A percentile compares a stretch with the other conserved stretches of the same genome.
Evolutionary conservation across 2,329 filamentous ascomycete genomes (phyloP).

Genomic region (Huntiella decipiens): DNA sequence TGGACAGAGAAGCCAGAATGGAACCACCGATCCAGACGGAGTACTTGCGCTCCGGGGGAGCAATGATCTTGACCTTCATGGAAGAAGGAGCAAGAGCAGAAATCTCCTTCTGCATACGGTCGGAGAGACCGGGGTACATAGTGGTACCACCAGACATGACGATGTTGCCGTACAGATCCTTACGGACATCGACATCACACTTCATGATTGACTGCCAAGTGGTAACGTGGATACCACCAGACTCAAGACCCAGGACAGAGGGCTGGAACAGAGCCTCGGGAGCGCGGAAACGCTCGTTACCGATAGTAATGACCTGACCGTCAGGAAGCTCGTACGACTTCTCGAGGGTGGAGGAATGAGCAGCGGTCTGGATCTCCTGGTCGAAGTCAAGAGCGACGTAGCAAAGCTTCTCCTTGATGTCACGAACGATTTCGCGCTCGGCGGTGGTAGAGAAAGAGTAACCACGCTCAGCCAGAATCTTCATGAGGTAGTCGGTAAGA

Average conservation of each 20-base stretch:
- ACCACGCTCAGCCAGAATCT: slow-evolving; percentile 97
- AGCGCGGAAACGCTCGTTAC: slow-evolving; percentile 99
- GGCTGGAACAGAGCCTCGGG: slow-evolving; percentile 99
- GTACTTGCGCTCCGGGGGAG: slow-evolving; percentile 99
- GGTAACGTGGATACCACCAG: slow-evolving; percentile 96
- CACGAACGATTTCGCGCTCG: slow-evolving; percentile 99
- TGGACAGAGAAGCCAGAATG: slow-evolving; percentile 96
- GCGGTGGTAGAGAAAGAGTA: slow-evolving; percentile 99
- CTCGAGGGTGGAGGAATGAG: slow-evolving; percentile 96
- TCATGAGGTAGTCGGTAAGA: slow-evolving; percentile 99
- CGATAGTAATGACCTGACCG: slow-evolving; percentile 98
- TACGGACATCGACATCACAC: slow-evolving; percentile 99
- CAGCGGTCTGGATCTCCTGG: slow-evolving; percentile 99
- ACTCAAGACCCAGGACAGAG: slow-evolving; percentile 93
- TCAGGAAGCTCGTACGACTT: slow-evolving; percentile 99
- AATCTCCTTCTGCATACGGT: slow-evolving; percentile 99
- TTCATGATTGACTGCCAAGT: slow-evolving; percentile 99
- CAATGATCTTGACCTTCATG: slow-evolving; percentile 99
- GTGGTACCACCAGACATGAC: slow-evolving; percentile 99
- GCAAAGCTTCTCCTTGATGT: slow-evolving; percentile 99
- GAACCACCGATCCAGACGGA: slow-evolving; percentile 99
- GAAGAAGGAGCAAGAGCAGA: slow-evolving; percentile 96
- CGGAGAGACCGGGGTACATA: slow-evolving; percentile 99
- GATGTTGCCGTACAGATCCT: slow-evolving; percentile 99
- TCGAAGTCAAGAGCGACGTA: slow-evolving; percentile 99